Base-by-base conservation (phyloP, 2,329 filamentous ascomycete species). In the Lasiodiplodia citricola region DNA sequence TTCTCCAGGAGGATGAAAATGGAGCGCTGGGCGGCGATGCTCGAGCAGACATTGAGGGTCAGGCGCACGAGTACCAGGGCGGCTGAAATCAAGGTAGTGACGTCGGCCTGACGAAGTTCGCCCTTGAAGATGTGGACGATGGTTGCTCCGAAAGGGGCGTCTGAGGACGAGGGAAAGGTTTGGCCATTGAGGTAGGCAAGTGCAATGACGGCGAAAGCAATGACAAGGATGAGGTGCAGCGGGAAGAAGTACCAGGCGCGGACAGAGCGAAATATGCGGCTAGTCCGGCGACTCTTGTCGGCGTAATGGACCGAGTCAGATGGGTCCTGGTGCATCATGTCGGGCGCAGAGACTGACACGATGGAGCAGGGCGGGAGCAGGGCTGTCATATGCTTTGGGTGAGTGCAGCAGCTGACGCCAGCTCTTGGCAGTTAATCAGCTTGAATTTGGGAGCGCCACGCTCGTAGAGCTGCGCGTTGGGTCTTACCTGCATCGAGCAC, bases 1-100 rank as follows among this genome's bases (percentile, higher is more conserved):
- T 67, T 67, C 31, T 67, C 65, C 7, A 67, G 31, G 4, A 67
- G 47, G n/a, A 67, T 60, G 65, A 67, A 67, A 47, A 67, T 37
- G 23, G 37, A 60, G 8, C 65, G 23, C 21, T 67, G 65, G 16
- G 55, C 65, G 21, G 65, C 55, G 41, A 44, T 52, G 6, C 28
- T 56, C 2, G 44, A 52, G 21, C 65, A 67, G 28, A 67, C 55
- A 23, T 68, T 68, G 35, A 47, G 47, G 3, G 60, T 65, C 16
- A 68, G 18, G 18, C 67, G 67, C 21, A 56, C 21, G 6, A 57
- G 47, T n/a, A 68, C 67, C 18, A 68, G 67, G 3, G 67, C 67
- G 2, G 67, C 58, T 6, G 67, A 56, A 21, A 57, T 28, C 35
- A 68, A n/a, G 5, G 58, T 65, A 5, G 67, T 68, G 25, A 68